Base-by-base conservation (phyloP, 2,329 filamentous ascomycete genomes). In the Sporothrix dimorphospora region DNA sequence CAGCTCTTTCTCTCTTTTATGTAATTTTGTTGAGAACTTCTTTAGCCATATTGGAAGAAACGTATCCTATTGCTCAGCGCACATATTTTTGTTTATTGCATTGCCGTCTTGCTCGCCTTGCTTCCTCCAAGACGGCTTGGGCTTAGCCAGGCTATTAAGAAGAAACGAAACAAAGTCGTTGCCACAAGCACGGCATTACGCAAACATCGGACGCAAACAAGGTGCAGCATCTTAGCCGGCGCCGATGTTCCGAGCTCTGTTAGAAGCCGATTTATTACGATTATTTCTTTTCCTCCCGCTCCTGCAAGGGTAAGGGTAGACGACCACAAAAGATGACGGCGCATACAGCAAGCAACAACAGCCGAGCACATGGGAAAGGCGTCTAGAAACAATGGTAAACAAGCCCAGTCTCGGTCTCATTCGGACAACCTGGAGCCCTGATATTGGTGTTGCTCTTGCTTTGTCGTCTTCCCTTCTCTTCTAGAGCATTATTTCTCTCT, bases 291-390 rank as follows among this genome's bases (percentile, higher is more conserved):
- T n/a, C 14, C 24, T 27, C 30, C 30, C 30, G 8, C 4, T 38
- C 11, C n/a, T 55, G 19, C 65, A 53, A 53, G 47, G 47, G 47
- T 12, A 69, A 67, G 27, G 40, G 40, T 19, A 57, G 12, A 40
- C n/a, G 21, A 11, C 7, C 49, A 45, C 67, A 30, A 45, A 21
- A 34, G 42, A 66, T 49, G 51, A 59, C 27, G 51, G 59, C 30
- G 47, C 34, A 40, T n/a, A 6, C 5, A n/a, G 38, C 34, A 42
- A 61, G 53, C 67, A 69, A 70, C 38, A 70, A 45, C 51, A 69
- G 38, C 67, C 51, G 67, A 69, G n/a, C 40, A 45, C 67, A 19
- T 69, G 51, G 67, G 49, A 57, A 59, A 59, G 51, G 65, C 30
- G 61, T 55, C 45, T 34, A 67, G 65, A 38, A 38, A 67, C 9